phyloP scores from a whole-genome alignment of 495 filamentous ascomycete genomes.

The Geoglossum glabrum region DNA sequence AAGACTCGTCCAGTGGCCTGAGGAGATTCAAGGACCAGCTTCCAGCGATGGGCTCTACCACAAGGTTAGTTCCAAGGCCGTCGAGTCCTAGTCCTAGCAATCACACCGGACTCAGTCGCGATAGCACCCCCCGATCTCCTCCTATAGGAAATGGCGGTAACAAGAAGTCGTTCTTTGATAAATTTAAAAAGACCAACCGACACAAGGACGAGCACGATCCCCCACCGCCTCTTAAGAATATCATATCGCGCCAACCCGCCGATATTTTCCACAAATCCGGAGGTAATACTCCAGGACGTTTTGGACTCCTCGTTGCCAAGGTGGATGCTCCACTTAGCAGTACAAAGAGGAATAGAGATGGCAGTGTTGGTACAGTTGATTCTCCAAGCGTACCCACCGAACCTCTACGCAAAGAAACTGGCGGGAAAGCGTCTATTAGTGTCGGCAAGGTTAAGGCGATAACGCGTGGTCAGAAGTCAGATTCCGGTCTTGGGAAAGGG shows the following conservation, averaged over 20 bases:
- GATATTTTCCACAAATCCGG: not conserved
- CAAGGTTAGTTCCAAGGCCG: slow-evolving; percentile 32
- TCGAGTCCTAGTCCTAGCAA: slow-evolving; percentile 60
- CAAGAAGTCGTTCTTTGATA: slow-evolving; percentile 47
- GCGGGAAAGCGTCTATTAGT: not conserved
- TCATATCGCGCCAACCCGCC: not conserved
- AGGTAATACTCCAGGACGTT: not conserved
- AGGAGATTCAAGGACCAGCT: slow-evolving; percentile 27
- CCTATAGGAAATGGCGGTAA: slow-evolving; percentile 1
- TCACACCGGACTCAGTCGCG: slow-evolving; percentile 29
- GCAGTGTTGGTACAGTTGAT: not conserved
- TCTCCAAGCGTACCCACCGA: not conserved
- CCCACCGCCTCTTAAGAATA: not conserved
- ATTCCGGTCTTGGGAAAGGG: not conserved
- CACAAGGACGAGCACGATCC: slow-evolving; percentile 32
- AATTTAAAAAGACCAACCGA: slow-evolving; percentile 36
- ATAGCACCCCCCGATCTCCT: not conserved
- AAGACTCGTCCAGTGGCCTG: slow-evolving; percentile 40
- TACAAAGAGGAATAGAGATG: not conserved
- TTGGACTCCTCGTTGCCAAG: not conserved
- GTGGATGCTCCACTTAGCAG: not conserved
- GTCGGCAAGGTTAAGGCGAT: not conserved
- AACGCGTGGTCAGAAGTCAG: not conserved
- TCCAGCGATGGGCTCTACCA: slow-evolving; percentile 27
- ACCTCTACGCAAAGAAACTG: not conserved